phyloP scores from a whole-genome alignment of 192 early-diverging fungal genomes.

The Lobosporangium transversale region DNA sequence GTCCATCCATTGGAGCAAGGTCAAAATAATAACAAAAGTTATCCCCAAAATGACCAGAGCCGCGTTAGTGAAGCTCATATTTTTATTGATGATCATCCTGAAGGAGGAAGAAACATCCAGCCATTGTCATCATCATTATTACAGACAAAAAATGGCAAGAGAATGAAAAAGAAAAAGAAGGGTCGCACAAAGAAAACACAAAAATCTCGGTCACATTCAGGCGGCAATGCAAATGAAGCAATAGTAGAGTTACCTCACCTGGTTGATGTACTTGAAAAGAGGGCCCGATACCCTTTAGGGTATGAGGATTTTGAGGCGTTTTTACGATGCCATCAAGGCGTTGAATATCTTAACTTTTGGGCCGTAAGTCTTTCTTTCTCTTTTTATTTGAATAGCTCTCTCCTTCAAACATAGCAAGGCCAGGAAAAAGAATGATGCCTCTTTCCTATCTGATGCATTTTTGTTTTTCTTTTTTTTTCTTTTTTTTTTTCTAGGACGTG shows the following conservation, averaged over 20 bases:
- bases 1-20: neutral
- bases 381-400: neutral
- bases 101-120: neutral
- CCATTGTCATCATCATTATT: too few relatives aligned
- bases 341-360: slow-evolving; percentile 52
- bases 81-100: neutral
- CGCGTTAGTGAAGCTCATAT: slow-evolving; percentile 24
- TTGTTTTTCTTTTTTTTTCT: neutral
- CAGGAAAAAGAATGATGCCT: neutral
- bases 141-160: neutral
- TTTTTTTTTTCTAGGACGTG: slow-evolving; percentile 32
- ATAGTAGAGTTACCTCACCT: slow-evolving; percentile 14
- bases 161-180: neutral
- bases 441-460: too few relatives aligned
- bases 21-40: slow-evolving; percentile 8
- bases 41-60: slow-evolving; percentile 39
- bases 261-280: slow-evolving; percentile 37
- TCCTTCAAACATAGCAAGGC: neutral
- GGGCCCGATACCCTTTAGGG: slow-evolving; percentile 31
- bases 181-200: neutral
- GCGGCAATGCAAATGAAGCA: too few relatives aligned
- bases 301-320: slow-evolving; percentile 52
- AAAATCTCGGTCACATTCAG: too few relatives aligned
- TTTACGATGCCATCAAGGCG: slow-evolving; percentile 27
- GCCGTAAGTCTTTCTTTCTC: slow-evolving; percentile 24